A percentile compares a stretch with the other conserved stretches of the same genome.
Evolutionary conservation across 2,329 filamentous ascomycete species (phyloP).

Genomic region (Alternaria metachromatica): DNA sequence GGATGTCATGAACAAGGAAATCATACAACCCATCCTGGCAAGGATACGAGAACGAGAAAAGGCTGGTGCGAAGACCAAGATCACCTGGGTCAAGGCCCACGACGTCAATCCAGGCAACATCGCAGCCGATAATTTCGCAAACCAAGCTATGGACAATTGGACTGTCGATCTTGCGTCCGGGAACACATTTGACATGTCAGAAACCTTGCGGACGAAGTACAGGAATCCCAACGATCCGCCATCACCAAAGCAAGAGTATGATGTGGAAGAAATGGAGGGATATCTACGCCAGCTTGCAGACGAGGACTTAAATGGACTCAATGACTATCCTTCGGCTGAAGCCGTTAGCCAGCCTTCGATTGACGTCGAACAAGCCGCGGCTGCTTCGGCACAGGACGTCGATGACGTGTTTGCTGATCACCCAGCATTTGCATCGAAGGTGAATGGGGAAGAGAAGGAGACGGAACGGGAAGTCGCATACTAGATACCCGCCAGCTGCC

Average conservation of each 20-base stretch:
- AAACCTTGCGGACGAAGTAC: constrained; percentile 7
- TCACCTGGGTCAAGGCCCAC: constrained; percentile 93
- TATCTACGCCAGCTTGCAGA: neutral
- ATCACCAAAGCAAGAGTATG: neutral
- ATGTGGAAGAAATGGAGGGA: neutral
- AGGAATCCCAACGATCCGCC: neutral
- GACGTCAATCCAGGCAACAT: constrained; percentile 74
- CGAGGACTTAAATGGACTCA: neutral
- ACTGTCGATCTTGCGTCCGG: constrained; percentile 1
- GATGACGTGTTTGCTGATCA: neutral
- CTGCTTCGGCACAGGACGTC: neutral
- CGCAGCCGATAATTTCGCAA: constrained; percentile 69
- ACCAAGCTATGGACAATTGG: constrained; percentile 8
- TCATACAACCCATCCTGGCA: constrained; percentile 74
- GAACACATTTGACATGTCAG: constrained; percentile 5
- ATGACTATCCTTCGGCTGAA: neutral
- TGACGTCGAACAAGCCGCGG: neutral
- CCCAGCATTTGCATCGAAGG: neutral
- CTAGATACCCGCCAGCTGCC: neutral
- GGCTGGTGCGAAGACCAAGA: constrained; percentile 65
- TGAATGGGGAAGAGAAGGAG: neutral
- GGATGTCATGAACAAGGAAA: constrained; percentile 83
- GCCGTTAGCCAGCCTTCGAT: neutral
- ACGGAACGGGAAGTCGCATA: neutral
- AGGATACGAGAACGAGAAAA: constrained; percentile 72